Base-by-base conservation (phyloP, 2,329 filamentous ascomycete genomes). In the Nakataea oryzae region DNA sequence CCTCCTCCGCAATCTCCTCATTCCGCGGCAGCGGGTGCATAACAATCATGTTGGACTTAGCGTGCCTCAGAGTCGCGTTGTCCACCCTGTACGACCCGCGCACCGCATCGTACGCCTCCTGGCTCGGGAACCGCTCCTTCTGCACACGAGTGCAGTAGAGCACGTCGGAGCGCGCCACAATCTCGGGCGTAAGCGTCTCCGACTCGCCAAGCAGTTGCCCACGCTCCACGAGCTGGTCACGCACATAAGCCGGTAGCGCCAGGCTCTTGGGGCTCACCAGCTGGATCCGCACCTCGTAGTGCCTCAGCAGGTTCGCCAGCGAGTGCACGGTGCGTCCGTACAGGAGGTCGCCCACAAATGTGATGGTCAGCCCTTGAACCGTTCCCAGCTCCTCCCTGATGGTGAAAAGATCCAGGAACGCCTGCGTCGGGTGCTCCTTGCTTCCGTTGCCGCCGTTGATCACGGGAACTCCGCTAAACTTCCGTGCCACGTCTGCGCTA, bases 381-480 rank as follows among this genome's bases (percentile, higher is more conserved):
- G 93, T 97, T 66, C 95, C 95, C 11, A 97, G 83, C 76, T 99
- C 95, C 76, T 99, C 95, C 68, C 95, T 91, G 71, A 99, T 99
- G 62, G 95, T 97, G 81, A 97, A 99, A 63, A 99, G 87, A 71
- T 99, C 95, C 27, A 99, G 81, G 83, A 99, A 95, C 0, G 95
- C 95, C 77, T 99, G 95, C 0, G 95, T 99, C 0, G 95, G 95
- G 77, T 99, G 95, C 79, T 99, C 95, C 69, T 91, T 87, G 76
- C 89, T 92, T 66, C 95, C 95, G 73, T 99, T 99, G 60, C 95
- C 95, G 66, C 92, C 95, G 73, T 99, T 99, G 81, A 99, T 93
- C 71, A 99, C 87, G 1, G 95, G 95, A 0, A 97, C 91, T 21
- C 88, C 86, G 56, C 91, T 92, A 78, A 88, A 96, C 73, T 93